Percentiles rank a stretch among this genome's conserved stretches.
phyloP scores from a whole-genome alignment of 192 early-diverging fungal species.

The Dissophora globulifera region DNA sequence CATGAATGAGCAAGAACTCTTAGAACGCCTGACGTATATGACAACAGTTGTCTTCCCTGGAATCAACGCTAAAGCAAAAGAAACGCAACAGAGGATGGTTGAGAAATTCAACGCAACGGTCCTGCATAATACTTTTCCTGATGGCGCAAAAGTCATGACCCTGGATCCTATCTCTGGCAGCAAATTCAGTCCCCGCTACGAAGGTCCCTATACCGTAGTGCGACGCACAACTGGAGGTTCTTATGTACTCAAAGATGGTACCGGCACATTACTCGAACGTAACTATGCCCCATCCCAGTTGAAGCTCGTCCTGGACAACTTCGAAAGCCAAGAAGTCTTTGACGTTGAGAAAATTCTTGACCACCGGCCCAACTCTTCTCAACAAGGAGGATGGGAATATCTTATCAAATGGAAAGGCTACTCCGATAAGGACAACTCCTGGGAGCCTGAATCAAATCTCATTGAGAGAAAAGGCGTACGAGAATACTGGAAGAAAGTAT shows the following conservation, averaged over 20 bases:
- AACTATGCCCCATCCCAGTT: conserved; percentile 4
- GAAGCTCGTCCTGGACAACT: conserved; percentile 1
- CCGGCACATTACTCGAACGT: not conserved
- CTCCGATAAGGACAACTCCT: not conserved
- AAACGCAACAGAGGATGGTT: conserved; percentile 1
- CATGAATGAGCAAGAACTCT: not conserved
- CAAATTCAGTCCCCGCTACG: conserved; percentile 5
- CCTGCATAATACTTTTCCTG: not conserved
- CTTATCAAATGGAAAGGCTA: conserved; percentile 11
- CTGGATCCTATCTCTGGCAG: not conserved
- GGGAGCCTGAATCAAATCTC: conserved; percentile 8
- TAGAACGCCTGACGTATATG: not conserved
- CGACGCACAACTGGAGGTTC: conserved; percentile 4
- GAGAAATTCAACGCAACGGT: not conserved
- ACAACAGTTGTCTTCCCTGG: conserved; percentile 11
- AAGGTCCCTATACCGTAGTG: conserved; percentile 17
- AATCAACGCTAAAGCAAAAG: not conserved
- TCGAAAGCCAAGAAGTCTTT: not conserved
- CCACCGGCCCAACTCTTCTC: not conserved
- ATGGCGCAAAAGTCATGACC: conserved; percentile 14
- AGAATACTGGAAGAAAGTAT: no score
- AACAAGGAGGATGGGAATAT: not conserved
- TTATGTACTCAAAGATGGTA: conserved; percentile 10
- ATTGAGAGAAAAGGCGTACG: conserved; percentile 4
- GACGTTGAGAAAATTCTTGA: conserved; percentile 10